A percentile compares a stretch with the other conserved stretches of the same genome.
Conservation (phyloP, 2,329 filamentous ascomycete species). For the Diaporthe vaccinii region DNA sequence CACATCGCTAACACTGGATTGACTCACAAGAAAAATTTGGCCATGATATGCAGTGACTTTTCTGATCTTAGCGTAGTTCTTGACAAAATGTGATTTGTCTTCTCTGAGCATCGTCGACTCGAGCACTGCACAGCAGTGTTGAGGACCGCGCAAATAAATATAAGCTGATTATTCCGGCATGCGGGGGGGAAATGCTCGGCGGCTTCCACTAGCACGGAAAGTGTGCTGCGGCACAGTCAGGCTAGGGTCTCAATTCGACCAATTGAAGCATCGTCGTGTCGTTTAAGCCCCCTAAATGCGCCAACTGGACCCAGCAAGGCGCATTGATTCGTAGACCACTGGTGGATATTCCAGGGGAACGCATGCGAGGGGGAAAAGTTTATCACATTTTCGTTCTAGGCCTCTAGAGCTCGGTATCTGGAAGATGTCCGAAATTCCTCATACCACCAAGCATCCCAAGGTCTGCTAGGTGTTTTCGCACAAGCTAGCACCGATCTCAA, state of each 20-base stretch:
- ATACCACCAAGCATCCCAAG: not conserved
- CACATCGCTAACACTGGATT: not conserved
- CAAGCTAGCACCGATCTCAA: not conserved
- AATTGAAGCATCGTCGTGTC: slow-evolving; percentile 8
- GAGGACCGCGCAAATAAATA: not conserved
- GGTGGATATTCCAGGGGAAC: not conserved
- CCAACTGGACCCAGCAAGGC: not conserved
- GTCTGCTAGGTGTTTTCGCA: not conserved
- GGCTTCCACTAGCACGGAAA: slow-evolving; percentile 6
- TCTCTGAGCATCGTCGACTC: not conserved
- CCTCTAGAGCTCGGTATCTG: not conserved
- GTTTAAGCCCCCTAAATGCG: not conserved
- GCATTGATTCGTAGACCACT: not conserved
- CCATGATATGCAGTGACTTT: not conserved
- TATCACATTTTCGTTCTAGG: not conserved
- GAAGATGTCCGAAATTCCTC: slow-evolving; percentile 5
- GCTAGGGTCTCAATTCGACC: not conserved
- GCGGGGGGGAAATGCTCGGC: not conserved
- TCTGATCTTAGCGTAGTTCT: too few species aligned
- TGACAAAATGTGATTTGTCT: too few species aligned
- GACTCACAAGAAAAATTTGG: not conserved
- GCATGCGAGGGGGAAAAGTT: not conserved
- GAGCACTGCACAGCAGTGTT: not conserved
- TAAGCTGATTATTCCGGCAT: not conserved
- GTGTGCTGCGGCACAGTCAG: slow-evolving; percentile 11